Conservation (phyloP, 1,284 basidiomycete genomes). For the Sphagnurus paluster region DNA sequence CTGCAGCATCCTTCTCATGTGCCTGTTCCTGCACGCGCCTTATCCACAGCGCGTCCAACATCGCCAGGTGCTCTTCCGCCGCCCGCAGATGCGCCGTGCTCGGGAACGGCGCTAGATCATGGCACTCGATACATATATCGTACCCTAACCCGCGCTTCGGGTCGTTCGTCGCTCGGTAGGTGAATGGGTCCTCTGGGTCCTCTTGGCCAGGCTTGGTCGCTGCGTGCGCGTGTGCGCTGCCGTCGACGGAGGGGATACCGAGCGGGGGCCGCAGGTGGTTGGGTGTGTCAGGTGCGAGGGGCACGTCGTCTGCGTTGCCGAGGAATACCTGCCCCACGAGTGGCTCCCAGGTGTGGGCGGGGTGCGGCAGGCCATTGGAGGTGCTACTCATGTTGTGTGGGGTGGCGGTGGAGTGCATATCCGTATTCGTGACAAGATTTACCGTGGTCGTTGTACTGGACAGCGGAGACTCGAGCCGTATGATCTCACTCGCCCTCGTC, state of each 20-base stretch:
- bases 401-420: background rate
- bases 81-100: slow-evolving; percentile 58
- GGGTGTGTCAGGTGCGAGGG: slow-evolving; percentile 38
- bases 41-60: slow-evolving; percentile 63
- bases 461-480: too few relatives aligned
- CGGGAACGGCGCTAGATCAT: slow-evolving; percentile 75
- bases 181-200: slow-evolving; percentile 47
- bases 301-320: slow-evolving; percentile 80
- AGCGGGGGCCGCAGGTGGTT: slow-evolving; percentile 25
- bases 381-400: background rate
- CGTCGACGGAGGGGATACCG: background rate
- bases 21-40: slow-evolving; percentile 15
- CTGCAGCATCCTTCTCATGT: background rate
- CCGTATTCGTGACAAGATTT: too few relatives aligned
- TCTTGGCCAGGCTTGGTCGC: slow-evolving; percentile 5
- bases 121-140: slow-evolving; percentile 85
- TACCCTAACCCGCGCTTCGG: slow-evolving; percentile 64
- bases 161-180: slow-evolving; percentile 53
- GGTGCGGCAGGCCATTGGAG: slow-evolving; percentile 4
- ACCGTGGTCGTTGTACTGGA: too few relatives aligned
- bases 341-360: slow-evolving; percentile 45
- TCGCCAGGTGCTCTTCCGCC: slow-evolving; percentile 69
- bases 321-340: slow-evolving; percentile 66
- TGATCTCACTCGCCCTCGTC: slow-evolving; percentile 83
- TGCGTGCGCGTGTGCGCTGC: slow-evolving; percentile 15